phyloP scores from a whole-genome alignment of 176 grass and related monocot species.

The Oryza australiensis region DNA sequence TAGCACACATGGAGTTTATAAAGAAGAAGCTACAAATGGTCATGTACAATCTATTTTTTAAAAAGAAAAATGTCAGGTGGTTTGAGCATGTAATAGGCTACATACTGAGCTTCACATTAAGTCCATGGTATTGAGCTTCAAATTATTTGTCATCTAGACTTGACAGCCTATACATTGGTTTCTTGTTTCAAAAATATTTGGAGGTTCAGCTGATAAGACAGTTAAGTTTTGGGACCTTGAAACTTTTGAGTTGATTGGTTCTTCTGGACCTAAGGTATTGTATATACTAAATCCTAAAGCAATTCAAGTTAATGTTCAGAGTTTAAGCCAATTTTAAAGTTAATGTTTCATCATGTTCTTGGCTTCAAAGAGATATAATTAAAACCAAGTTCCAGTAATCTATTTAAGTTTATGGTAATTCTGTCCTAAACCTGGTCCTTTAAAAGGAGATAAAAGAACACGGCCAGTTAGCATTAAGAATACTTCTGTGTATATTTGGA shows the following conservation, averaged over 20 bases:
- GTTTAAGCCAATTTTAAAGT: constrained; percentile 3
- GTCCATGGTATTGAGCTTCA: no score
- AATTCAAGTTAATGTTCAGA: constrained; percentile 4
- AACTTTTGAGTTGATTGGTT: constrained; percentile 92
- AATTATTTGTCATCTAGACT: constrained; percentile 31
- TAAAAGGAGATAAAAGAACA: constrained; percentile 15
- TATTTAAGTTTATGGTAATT: background rate
- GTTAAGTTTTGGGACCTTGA: constrained; percentile 98
- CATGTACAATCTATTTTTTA: no score
- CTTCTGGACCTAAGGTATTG: constrained; percentile 80
- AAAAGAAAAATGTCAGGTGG: no score
- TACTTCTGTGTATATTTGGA: background rate
- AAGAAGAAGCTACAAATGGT: no score
- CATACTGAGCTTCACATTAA: no score
- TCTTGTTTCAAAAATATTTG: constrained; percentile 32
- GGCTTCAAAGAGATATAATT: constrained; percentile 22
- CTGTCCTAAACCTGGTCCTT: background rate
- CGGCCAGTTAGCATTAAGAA: background rate
- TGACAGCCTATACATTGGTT: constrained; percentile 26
- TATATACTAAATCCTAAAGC: constrained; percentile 34
- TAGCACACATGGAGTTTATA: no score
- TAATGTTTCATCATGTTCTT: background rate
- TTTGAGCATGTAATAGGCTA: no score
- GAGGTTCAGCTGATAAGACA: constrained; percentile 85
- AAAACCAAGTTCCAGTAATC: constrained; percentile 5